Percentiles rank a stretch among this genome's conserved stretches.
Conservation (phyloP, 1,139 yeast genomes). For the Hansenula sp. region DNA sequence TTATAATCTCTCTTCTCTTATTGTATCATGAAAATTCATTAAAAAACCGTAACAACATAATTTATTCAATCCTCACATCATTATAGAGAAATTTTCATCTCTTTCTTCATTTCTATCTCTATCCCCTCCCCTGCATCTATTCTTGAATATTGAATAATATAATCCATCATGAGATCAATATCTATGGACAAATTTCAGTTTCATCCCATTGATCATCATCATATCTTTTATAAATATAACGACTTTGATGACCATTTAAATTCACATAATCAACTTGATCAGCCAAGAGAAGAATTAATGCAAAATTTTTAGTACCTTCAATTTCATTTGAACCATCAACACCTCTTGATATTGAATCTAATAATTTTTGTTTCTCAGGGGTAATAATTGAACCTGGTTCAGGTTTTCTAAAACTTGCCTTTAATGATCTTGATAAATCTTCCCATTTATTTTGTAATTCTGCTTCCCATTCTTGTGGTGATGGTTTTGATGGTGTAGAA, state of each 20-base stretch:
- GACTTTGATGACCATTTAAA: constrained; percentile 43
- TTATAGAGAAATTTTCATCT: too few relatives aligned
- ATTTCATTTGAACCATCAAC: constrained; percentile 78
- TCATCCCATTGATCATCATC: constrained; percentile 68
- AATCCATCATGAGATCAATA: not conserved
- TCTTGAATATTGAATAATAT: too few relatives aligned
- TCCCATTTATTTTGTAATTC: constrained; percentile 68
- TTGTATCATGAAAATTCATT: not conserved
- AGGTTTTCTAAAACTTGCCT: constrained; percentile 68
- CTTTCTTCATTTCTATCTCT: not conserved
- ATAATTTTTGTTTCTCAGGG: constrained; percentile 48
- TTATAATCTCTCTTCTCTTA: too few relatives aligned
- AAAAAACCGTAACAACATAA: not conserved
- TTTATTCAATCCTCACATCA: not conserved
- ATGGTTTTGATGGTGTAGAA: constrained; percentile 31
- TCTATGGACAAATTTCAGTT: constrained; percentile 69
- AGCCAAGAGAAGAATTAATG: constrained; percentile 63
- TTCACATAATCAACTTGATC: constrained; percentile 72
- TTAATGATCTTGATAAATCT: constrained; percentile 49
- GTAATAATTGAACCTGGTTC: constrained; percentile 58
- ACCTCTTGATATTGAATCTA: constrained; percentile 74
- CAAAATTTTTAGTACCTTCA: constrained; percentile 65
- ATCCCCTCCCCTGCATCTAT: too few relatives aligned
- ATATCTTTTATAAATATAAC: constrained; percentile 51
- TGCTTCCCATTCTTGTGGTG: constrained; percentile 56